phyloP scores from a whole-genome alignment of 2,329 filamentous ascomycete species.

The Alternaria tenuissima region DNA sequence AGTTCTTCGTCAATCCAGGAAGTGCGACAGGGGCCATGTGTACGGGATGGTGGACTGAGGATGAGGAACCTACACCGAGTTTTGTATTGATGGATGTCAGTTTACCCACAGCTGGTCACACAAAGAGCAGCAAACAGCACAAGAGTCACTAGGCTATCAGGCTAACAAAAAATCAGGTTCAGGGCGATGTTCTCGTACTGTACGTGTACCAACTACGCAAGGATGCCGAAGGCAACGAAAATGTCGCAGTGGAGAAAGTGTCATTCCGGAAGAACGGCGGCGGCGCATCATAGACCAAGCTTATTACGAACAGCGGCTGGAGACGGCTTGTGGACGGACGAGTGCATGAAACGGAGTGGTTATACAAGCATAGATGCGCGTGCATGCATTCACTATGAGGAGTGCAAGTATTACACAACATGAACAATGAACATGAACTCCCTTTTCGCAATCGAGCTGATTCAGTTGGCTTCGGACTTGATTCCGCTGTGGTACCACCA shows the following conservation, averaged over 20 bases:
- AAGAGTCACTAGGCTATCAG: conserved; percentile 2
- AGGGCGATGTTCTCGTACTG: conserved; percentile 93
- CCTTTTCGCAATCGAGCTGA: background rate
- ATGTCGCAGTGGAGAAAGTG: conserved; percentile 64
- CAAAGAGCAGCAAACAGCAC: background rate
- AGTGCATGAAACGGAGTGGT: background rate
- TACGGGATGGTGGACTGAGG: conserved; percentile 65
- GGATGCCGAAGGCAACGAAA: conserved; percentile 62
- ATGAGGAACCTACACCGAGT: conserved; percentile 78
- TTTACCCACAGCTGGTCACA: conserved; percentile 36
- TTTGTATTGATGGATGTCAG: conserved; percentile 98
- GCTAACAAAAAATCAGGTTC: conserved; percentile 67
- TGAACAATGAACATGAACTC: conserved; percentile 7
- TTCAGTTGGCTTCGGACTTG: conserved; percentile 2
- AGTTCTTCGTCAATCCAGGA: conserved; percentile 75
- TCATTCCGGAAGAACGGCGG: conserved; percentile 62
- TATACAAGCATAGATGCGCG: conserved; percentile 2
- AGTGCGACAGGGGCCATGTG: conserved; percentile 73
- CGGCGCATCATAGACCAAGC: conserved; percentile 44
- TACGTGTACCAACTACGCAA: conserved; percentile 80
- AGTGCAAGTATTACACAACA: conserved; percentile 16
- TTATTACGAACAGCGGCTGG: conserved; percentile 13
- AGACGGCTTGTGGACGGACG: conserved; percentile 16
- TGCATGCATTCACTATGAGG: conserved; percentile 11
- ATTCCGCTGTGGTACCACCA: conserved; percentile 4